A percentile compares a stretch with the other conserved stretches of the same genome.
Evolutionary conservation across 1,139 yeast species (phyloP).

Genomic region (Suhomyces ambrosiae): DNA sequence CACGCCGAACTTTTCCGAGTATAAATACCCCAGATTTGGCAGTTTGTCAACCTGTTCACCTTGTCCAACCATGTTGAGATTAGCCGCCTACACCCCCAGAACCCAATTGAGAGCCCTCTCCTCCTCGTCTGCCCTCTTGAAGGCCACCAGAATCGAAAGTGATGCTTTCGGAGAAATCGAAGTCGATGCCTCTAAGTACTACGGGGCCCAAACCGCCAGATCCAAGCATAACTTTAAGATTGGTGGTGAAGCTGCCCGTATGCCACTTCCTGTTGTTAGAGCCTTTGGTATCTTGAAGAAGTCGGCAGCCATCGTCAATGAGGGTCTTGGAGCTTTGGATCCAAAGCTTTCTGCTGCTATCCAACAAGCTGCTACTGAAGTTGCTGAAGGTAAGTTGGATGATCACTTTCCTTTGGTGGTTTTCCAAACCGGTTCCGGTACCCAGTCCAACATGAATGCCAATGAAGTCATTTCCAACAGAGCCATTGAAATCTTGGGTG

Average conservation of each 20-base stretch:
- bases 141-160: conserved; percentile 25
- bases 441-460: conserved; percentile 26
- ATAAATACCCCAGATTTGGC: conserved; percentile 13
- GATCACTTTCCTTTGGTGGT: conserved; percentile 26
- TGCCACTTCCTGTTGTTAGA: conserved; percentile 23
- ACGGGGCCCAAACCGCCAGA: conserved; percentile 26
- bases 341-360: conserved; percentile 22
- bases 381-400: conserved; percentile 22
- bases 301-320: conserved; percentile 24
- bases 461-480: conserved; percentile 26
- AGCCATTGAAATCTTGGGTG: conserved; percentile 26
- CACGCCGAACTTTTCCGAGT: neutral
- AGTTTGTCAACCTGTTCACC: no score
- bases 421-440: conserved; percentile 27
- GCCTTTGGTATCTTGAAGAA: conserved; percentile 25
- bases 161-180: conserved; percentile 25
- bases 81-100: conserved; percentile 18
- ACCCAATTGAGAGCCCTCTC: conserved; percentile 32
- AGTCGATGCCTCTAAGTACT: conserved; percentile 22
- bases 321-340: conserved; percentile 22
- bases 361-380: conserved; percentile 23
- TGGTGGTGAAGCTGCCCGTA: conserved; percentile 55
- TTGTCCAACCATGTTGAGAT: conserved; percentile 33
- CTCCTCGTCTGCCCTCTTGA: conserved; percentile 26
- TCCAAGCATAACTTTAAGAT: conserved; percentile 25